Evolutionary conservation across 2,329 filamentous ascomycete genomes (phyloP).

Genomic region (Cytospora mali): DNA sequence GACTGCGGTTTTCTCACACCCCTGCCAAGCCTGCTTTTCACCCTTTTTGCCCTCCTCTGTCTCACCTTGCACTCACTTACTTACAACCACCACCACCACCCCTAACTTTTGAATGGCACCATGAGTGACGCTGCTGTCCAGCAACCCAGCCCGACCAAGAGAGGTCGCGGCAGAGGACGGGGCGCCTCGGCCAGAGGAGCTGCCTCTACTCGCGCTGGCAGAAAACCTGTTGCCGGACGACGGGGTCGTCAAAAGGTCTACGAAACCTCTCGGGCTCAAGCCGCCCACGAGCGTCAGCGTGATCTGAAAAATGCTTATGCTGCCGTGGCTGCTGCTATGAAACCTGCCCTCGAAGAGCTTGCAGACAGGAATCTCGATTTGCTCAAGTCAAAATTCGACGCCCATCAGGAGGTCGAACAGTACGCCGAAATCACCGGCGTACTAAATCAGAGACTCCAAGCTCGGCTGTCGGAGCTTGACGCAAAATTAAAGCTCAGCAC

Average conservation of each 20-base stretch:
- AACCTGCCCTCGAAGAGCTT: constrained; percentile 66
- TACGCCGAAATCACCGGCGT: constrained; percentile 54
- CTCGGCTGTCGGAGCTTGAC: constrained; percentile 34
- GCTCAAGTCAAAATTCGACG: constrained; percentile 56
- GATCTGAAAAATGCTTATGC: constrained; percentile 68
- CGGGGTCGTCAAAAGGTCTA: constrained; percentile 60
- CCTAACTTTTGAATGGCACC: constrained; percentile 27
- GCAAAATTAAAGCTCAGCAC: constrained; percentile 27
- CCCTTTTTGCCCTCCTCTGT: constrained; percentile 10
- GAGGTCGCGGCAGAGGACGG: constrained; percentile 26
- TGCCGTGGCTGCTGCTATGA: constrained; percentile 63
- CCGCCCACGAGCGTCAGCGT: constrained; percentile 64
- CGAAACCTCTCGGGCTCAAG: constrained; percentile 56
- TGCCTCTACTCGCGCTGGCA: constrained; percentile 25
- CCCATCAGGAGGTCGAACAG: constrained; percentile 56
- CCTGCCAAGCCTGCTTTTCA: constrained; percentile 14
- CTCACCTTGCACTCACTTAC: constrained; percentile 22
- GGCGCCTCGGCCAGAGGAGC: constrained; percentile 21
- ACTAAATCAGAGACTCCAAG: constrained; percentile 49
- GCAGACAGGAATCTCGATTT: constrained; percentile 62
- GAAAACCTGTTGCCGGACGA: constrained; percentile 26
- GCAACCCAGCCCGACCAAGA: constrained; percentile 29
- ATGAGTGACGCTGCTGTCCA: constrained; percentile 29
- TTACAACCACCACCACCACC: constrained; percentile 2
- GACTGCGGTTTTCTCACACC: constrained; percentile 1